These are phyloP conservation scores for Nannochloropsis salina DNA, from an alignment of 108 stramenopile genomes.

Conservation along the genomic window DNA sequence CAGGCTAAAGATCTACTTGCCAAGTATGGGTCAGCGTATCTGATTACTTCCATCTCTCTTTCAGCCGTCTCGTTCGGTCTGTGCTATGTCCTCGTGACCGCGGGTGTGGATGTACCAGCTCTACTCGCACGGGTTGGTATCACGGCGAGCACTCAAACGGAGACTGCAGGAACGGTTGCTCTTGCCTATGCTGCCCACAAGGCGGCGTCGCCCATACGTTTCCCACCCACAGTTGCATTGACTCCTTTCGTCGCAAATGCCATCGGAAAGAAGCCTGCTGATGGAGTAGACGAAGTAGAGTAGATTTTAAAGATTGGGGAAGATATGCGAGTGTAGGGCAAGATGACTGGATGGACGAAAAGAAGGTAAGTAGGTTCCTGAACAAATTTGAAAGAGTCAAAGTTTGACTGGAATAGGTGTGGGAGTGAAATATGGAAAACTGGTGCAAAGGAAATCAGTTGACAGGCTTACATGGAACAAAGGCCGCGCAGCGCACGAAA, in stretches of 20 bases:
- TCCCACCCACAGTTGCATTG: slow-evolving; percentile 87
- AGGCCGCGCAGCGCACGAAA: no score
- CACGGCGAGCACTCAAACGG: slow-evolving; percentile 56
- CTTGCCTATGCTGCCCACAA: slow-evolving; percentile 95
- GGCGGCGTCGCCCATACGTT: slow-evolving; percentile 89
- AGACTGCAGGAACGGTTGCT: slow-evolving; percentile 81
- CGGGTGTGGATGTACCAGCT: slow-evolving; percentile 73
- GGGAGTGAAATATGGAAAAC: no score
- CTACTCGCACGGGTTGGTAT: slow-evolving; percentile 77
- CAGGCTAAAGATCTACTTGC: slow-evolving; percentile 69
- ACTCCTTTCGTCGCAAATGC: slow-evolving; percentile 87
- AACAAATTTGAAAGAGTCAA: no score
- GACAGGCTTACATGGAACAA: no score
- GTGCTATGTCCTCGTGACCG: slow-evolving; percentile 76
- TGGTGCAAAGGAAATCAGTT: no score
- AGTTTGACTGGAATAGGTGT: no score
- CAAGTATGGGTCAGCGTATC: slow-evolving; percentile 70
- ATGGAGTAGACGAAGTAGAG: slow-evolving; percentile 3
- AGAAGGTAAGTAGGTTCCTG: no score
- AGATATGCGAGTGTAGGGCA: no score
- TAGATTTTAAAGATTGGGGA: neutral
- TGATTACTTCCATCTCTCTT: slow-evolving; percentile 84
- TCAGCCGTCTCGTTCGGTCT: slow-evolving; percentile 76
- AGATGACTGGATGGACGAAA: no score
- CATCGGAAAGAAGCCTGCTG: slow-evolving; percentile 76